These are phyloP conservation scores for Nicotiana obtusifolia DNA, from an alignment of 257 asterid genomes.

Conservation along the genomic window DNA sequence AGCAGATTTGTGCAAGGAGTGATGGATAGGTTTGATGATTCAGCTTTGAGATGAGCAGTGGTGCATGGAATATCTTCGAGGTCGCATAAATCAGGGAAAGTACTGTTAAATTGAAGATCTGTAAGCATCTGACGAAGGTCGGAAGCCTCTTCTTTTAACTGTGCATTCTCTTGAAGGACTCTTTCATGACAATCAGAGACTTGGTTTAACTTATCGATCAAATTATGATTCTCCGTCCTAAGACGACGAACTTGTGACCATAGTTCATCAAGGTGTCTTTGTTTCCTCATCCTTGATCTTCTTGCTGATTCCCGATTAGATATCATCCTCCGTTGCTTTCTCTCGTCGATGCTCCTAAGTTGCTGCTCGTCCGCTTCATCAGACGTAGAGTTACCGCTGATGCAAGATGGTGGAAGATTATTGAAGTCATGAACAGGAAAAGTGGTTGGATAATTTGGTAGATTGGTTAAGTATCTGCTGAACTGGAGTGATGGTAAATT, in stretches of 20 bases:
- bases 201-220: constrained; percentile 50
- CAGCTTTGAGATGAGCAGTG: constrained; percentile 55
- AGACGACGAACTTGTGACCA: constrained; percentile 73
- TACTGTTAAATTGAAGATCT: constrained; percentile 41
- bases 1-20: constrained; percentile 38
- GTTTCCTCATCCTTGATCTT: constrained; percentile 91
- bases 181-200: constrained; percentile 53
- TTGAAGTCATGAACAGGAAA: constrained; percentile 29
- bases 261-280: constrained; percentile 81
- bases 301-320: constrained; percentile 87
- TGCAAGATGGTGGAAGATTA: constrained; percentile 22
- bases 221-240: constrained; percentile 50
- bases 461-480: constrained; percentile 25
- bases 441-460: constrained; percentile 25
- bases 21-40: constrained; percentile 43
- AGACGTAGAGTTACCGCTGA: constrained; percentile 64
- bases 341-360: constrained; percentile 45
- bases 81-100: constrained; percentile 42
- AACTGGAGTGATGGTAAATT: constrained; percentile 36
- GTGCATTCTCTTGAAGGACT: constrained; percentile 49
- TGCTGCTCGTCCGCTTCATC: constrained; percentile 72
- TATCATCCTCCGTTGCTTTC: constrained; percentile 80
- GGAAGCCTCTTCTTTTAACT: constrained; percentile 61
- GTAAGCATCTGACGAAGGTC: constrained; percentile 60
- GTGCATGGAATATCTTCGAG: constrained; percentile 59